Base-by-base conservation (phyloP, 805 yeast species). In the Torulaspora indica region DNA sequence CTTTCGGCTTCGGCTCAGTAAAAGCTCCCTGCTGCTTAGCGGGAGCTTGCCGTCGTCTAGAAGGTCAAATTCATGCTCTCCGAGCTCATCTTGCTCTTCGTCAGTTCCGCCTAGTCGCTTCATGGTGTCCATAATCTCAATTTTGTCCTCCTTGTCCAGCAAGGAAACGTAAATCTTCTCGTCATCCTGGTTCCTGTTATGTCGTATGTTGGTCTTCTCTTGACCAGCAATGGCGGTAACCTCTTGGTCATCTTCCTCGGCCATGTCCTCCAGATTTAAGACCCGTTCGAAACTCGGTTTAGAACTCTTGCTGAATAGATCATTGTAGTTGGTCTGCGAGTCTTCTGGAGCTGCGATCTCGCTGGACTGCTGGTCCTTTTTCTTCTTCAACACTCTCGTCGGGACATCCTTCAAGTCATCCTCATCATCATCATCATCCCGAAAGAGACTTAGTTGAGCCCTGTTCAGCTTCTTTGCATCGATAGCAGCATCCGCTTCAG, bases 31-130 rank as follows among this genome's bases (percentile, higher is more conserved):
- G 10, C 39, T 40, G 6, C 58, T 51, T 28, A 63, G 44, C 3
- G 63, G 58, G 8, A 64, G 44, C 33, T 50, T 51, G 13, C 49
- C 61, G 35, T 64, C 67, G 24, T 59, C 60, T 32, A 55, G 48
- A 8, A 47, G 57, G 6, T 41, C 39, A 12, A 45, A 28, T 4
- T 45, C 51, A 23, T 38, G 38, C 15, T 51, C 54, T n/a, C 40
- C 38, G 8, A 39, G 48, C 5, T 40, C 40, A 12, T 35, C 49
- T 8, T 52, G 49, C 3, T 46, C 47, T 7, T 51, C 54, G 38
- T 52, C 49, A 13, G 42, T 45, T 18, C 55, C 55, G 35, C 51
- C 54, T 18, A 47, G 41, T 12, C 46, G 49, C 14, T 47, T 46
- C 8, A 56, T 42, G 8, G 45, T 56, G n/a, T 52, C 64, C 41